These are phyloP conservation scores for Cystobasidiaceae sp. DNA, from an alignment of 1,284 basidiomycete species.

Conservation along the genomic window DNA sequence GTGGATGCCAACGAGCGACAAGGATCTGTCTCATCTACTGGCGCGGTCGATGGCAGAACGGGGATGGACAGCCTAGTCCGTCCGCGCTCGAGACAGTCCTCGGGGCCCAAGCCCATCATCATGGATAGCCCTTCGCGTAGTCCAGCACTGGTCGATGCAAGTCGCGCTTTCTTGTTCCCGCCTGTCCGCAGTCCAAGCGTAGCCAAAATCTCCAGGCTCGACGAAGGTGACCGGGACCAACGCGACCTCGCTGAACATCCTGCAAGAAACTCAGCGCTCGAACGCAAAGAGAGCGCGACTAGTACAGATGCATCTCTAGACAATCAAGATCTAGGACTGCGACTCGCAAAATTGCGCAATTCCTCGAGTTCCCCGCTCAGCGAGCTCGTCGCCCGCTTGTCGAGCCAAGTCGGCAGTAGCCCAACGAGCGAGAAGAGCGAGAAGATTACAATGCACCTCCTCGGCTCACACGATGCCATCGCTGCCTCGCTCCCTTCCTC, in stretches of 20 bases:
- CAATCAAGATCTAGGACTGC: background rate
- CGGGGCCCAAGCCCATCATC: conserved; percentile 10
- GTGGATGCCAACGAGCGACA: background rate
- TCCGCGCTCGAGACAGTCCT: background rate
- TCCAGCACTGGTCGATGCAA: conserved; percentile 9
- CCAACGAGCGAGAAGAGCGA: too few relatives aligned
- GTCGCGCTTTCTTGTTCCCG: conserved; percentile 6
- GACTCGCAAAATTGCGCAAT: background rate
- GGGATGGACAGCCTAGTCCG: background rate
- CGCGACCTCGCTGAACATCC: background rate
- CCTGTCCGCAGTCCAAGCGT: background rate
- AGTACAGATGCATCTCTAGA: background rate
- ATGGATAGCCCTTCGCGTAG: conserved; percentile 26
- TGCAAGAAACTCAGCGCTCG: background rate
- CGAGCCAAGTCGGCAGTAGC: background rate
- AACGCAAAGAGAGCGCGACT: background rate
- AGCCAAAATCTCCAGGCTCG: too few relatives aligned
- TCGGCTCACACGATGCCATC: too few relatives aligned
- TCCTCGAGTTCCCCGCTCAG: conserved; percentile 16
- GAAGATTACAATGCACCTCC: background rate
- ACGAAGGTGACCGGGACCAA: background rate
- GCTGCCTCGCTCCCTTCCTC: too few relatives aligned
- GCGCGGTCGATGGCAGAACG: too few relatives aligned
- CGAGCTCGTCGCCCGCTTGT: conserved; percentile 6
- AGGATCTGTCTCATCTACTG: background rate